Base-by-base conservation (phyloP, 371 early-diverging fungal species). In the Chytridiales sp. region DNA sequence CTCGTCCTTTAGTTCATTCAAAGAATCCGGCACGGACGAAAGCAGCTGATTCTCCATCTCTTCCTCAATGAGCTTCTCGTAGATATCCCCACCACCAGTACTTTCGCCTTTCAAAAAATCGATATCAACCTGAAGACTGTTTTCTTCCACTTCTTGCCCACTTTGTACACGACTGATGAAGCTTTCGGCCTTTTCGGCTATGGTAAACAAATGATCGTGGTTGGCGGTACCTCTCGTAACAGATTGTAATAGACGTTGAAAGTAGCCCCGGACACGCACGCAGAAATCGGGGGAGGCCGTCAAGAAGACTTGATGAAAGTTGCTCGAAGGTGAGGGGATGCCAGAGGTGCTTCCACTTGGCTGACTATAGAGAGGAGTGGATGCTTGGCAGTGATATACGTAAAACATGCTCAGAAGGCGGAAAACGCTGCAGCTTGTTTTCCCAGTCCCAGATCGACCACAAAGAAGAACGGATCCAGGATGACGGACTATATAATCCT, bases 221-320 rank as follows among this genome's bases (percentile, higher is more conserved):
- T n/a, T n/a, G n/a, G 13, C 6, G 51, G n/a, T 22, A 36, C 15
- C 13, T 29, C 42, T 8, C 40, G 9, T 30, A 4, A 61, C 35
- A 21, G 54, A 19, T 29, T 52, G 43, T 24, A 39, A 6, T 4
- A 66, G 39, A 2, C 39, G 62, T 22, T 31, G 27, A 34, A 42
- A 61, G 35, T 66, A 61, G 4, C 11, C 24, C 27, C 56, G 24
- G 15, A 66, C 67, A 17, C 52, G 46, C 6, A 21, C 35, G 46
- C 67, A 66, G 36, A 66, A 66, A 22, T 51, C 49, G 13, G 67
- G 67, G 19, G 58, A 57, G 0, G 67, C 67, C 21, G 67, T 66
- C 5, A 66, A 46, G 58, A 66, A 66, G 19, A 66, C 56, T 38
- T 66, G 67, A 13, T 56, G 56, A 11, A 61, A 57, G 3, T n/a